Conservation (phyloP, 1,139 yeast species). For the Yamadazyma triangularis region DNA sequence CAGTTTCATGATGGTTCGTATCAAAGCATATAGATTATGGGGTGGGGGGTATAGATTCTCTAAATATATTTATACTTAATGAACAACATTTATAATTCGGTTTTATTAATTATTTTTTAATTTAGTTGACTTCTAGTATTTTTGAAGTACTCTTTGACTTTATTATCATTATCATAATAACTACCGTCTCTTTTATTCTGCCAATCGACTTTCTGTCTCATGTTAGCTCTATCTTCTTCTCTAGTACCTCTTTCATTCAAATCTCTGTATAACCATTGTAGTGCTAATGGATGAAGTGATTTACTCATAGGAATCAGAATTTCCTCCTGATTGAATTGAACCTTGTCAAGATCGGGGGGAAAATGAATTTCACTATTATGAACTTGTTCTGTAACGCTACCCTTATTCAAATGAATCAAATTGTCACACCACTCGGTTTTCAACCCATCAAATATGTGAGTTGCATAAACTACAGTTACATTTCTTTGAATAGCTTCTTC, state of each 20-base stretch:
- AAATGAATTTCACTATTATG: slow-evolving; percentile 16
- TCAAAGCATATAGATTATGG: too few species aligned
- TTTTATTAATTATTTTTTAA: too few species aligned
- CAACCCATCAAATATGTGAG: slow-evolving; percentile 94
- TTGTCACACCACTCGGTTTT: slow-evolving; percentile 80
- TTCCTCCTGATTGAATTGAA: slow-evolving; percentile 15
- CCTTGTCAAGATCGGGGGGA: slow-evolving; percentile 15
- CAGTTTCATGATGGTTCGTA: too few species aligned
- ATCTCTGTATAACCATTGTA: slow-evolving; percentile 59
- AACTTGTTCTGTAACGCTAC: slow-evolving; percentile 36
- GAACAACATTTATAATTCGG: too few species aligned
- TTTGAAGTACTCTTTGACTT: slow-evolving; percentile 45
- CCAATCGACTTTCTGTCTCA: slow-evolving; percentile 44
- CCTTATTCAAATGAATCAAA: slow-evolving; percentile 74
- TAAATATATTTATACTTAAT: too few species aligned
- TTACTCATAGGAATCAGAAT: slow-evolving; percentile 38
- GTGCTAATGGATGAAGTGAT: slow-evolving; percentile 67
- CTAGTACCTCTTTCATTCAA: slow-evolving; percentile 49
- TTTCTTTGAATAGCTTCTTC: slow-evolving; percentile 63
- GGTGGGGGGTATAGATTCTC: too few species aligned
- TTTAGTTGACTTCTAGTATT: slow-evolving; percentile 37
- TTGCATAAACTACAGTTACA: slow-evolving; percentile 82
- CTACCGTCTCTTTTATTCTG: slow-evolving; percentile 34
- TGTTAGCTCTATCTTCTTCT: slow-evolving; percentile 44
- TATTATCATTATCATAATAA: slow-evolving; percentile 45